These are phyloP conservation scores for Platanthera guangdongensis DNA, from an alignment of 106 monocot species.

Conservation along the genomic window DNA sequence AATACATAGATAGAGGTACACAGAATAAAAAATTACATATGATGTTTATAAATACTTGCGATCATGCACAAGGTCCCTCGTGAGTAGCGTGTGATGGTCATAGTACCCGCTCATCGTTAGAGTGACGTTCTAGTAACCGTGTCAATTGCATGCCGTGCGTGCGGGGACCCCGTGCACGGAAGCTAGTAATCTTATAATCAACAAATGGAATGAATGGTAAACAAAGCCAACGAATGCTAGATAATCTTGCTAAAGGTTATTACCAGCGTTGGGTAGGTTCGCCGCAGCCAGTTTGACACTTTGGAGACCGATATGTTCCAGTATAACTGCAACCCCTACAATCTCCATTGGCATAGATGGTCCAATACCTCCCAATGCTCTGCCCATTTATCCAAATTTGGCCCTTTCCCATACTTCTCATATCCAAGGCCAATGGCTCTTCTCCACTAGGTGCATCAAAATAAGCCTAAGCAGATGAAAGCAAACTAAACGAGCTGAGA, in stretches of 20 bases:
- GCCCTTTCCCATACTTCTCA: slow-evolving; percentile 97
- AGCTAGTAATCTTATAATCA: no score
- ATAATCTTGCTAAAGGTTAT: slow-evolving; percentile 3
- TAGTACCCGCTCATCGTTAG: no score
- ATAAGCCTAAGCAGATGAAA: slow-evolving; percentile 44
- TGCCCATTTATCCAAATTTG: slow-evolving; percentile 93
- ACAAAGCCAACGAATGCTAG: no score
- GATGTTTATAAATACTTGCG: no score
- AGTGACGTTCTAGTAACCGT: no score
- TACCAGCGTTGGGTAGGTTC: slow-evolving; percentile 94
- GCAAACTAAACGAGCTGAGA: background rate
- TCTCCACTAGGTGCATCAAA: slow-evolving; percentile 85
- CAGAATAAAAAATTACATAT: no score
- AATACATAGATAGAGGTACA: no score
- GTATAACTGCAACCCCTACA: slow-evolving; percentile 64
- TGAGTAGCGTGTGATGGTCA: no score
- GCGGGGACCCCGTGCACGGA: no score
- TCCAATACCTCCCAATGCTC: slow-evolving; percentile 95
- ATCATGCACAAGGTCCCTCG: no score
- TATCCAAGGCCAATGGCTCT: slow-evolving; percentile 85
- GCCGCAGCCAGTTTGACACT: slow-evolving; percentile 82
- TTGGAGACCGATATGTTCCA: slow-evolving; percentile 58
- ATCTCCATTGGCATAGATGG: slow-evolving; percentile 44
- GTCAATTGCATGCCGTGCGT: no score
- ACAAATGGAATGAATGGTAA: no score